Base-by-base conservation (phyloP, 140 eudicot species). In the Flaveria floridana region DNA sequence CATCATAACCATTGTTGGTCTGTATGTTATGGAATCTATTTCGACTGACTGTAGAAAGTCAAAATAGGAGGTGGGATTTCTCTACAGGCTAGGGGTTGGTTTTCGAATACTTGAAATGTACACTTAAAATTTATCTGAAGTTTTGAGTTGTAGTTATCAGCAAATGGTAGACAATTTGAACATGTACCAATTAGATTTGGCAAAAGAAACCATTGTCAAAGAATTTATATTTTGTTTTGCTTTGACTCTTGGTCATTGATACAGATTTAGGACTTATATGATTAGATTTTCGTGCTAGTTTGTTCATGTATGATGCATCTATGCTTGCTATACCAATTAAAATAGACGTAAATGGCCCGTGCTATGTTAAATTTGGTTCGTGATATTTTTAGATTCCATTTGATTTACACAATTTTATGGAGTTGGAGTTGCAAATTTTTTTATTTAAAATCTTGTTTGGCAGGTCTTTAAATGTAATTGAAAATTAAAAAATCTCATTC, bases 1-100 rank as follows among this genome's bases (percentile, higher is more conserved):
- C 50, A 20, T 74, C 19, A 11, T 50, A 1, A 4, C 19, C 39
- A 26, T 79, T 64, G 63, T 56, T 76, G 44, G 44, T 65, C n/a
- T 65, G 14, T 25, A 25, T 25, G 62, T 76, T 42, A 68, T 68
- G 68, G 51, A 67, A 68, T 76, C 57, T 68, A 68, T 76, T 68
- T 76, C 15, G 75, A 41, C 75, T 4, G 70, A 56, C 70, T 52
- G 53, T 55, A 76, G 67, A 39, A 67, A 76, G 75, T 76, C 74
- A 62, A 76, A 76, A 52, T 53, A 68, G 55, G 74, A 21, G 74
- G 74, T 13, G 69, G 69, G 20, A 21, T 30, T 7, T n/a, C 70
- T 15, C 42, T 26, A 25, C 58, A 44, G 19, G 23, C 57, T 44
- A 19, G 73, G 58, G 58, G 42, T 63, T 68, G 58, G 23, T 63